Evolutionary conservation across 257 asterid species (phyloP).

Genomic region (Euphrasia confusa): DNA sequence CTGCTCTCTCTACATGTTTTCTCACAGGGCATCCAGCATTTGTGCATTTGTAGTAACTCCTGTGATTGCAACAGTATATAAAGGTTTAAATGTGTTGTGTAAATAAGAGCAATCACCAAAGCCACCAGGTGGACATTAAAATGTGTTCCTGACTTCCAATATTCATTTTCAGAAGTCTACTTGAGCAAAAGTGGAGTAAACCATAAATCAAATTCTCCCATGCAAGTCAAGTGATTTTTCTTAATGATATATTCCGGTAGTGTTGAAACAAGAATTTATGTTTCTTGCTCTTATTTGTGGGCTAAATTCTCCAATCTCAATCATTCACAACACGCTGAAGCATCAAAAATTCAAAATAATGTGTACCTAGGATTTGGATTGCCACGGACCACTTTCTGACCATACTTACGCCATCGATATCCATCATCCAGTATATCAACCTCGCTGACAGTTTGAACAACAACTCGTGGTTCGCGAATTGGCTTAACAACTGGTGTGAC

Average conservation of each 20-base stretch:
- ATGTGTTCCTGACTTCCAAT: background rate
- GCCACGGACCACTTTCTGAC: slow-evolving; percentile 96
- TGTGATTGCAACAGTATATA: slow-evolving; percentile 27
- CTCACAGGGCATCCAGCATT: slow-evolving; percentile 87
- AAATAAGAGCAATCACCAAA: no score
- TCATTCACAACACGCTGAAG: slow-evolving; percentile 14
- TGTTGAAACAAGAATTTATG: background rate
- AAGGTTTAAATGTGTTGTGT: no score
- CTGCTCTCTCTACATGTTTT: slow-evolving; percentile 96
- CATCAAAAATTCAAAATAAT: background rate
- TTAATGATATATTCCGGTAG: background rate
- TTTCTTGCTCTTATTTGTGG: slow-evolving; percentile 2
- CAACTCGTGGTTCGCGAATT: slow-evolving; percentile 90
- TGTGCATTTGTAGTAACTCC: slow-evolving; percentile 98
- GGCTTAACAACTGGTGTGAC: slow-evolving; percentile 77
- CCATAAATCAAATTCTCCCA: background rate
- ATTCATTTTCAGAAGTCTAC: background rate
- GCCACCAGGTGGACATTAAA: background rate
- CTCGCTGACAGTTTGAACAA: slow-evolving; percentile 96
- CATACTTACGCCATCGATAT: slow-evolving; percentile 96
- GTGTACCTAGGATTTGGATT: slow-evolving; percentile 94
- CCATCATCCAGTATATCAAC: slow-evolving; percentile 97
- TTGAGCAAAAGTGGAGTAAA: background rate
- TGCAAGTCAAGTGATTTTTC: background rate
- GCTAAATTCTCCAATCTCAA: background rate